A percentile compares a stretch with the other conserved stretches of the same genome.
Evolutionary conservation across 805 yeast genomes (phyloP).

Genomic region (Danielozyma ontarioensis): DNA sequence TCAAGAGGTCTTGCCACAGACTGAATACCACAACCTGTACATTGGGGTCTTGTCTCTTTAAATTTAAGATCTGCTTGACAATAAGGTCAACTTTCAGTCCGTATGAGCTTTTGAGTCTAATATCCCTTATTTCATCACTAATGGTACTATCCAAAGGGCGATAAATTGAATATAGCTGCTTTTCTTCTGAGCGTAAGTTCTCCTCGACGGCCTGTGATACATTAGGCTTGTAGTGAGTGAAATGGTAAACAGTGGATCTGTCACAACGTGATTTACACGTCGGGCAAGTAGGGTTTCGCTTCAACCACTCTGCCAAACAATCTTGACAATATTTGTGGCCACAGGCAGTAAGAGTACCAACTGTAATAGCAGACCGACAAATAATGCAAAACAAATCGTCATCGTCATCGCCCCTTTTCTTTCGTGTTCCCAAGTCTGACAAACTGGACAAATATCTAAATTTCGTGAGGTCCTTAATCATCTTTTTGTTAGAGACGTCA

Average conservation of each 20-base stretch:
- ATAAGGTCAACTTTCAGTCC: constrained; percentile 88
- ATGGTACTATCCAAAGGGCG: constrained; percentile 37
- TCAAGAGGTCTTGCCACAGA: constrained; percentile 78
- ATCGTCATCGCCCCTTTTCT: constrained; percentile 12
- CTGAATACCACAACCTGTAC: constrained; percentile 86
- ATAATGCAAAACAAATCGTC: constrained; percentile 63
- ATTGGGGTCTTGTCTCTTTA: constrained; percentile 49
- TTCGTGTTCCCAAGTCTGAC: constrained; percentile 3
- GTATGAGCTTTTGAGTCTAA: constrained; percentile 38
- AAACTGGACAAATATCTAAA: constrained; percentile 29
- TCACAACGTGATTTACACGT: constrained; percentile 61
- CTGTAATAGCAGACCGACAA: constrained; percentile 63
- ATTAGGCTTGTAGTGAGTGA: constrained; percentile 54
- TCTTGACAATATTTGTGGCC: constrained; percentile 88
- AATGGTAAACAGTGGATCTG: constrained; percentile 56
- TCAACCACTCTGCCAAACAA: constrained; percentile 75
- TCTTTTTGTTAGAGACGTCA: constrained; percentile 4
- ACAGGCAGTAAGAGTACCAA: constrained; percentile 82
- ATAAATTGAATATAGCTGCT: constrained; percentile 36
- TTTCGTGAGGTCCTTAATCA: constrained; percentile 31
- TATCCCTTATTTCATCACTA: constrained; percentile 39
- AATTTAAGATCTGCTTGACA: constrained; percentile 62
- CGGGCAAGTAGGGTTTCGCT: constrained; percentile 61
- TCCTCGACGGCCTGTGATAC: constrained; percentile 13
- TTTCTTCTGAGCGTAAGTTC: constrained; percentile 2